Evolutionary conservation across 2,329 filamentous ascomycete genomes (phyloP).

Genomic region (Cladophialophora exuberans): DNA sequence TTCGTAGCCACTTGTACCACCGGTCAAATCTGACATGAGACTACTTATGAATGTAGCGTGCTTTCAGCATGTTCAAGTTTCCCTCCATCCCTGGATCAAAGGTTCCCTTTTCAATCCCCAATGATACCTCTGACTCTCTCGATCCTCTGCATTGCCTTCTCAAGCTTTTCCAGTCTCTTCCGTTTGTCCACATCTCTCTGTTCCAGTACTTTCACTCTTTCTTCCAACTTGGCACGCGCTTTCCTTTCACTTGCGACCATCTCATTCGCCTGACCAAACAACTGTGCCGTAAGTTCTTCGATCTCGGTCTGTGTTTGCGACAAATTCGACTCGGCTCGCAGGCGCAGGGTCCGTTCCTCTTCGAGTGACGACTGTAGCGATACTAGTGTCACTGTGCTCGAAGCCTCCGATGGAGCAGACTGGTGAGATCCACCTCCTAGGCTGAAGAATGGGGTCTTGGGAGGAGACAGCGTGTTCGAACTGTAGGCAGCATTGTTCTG

Average conservation of each 20-base stretch:
- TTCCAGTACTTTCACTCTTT: conserved; percentile 51
- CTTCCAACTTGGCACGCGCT: conserved; percentile 57
- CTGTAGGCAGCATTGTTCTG: conserved; percentile 16
- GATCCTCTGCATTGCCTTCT: conserved; percentile 58
- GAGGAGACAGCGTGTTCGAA: conserved; percentile 28
- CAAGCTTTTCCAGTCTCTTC: conserved; percentile 57
- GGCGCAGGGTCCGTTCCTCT: conserved; percentile 58
- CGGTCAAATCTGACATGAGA: too few species aligned
- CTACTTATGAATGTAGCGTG: too few species aligned
- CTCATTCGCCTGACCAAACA: conserved; percentile 68
- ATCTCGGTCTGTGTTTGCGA: conserved; percentile 60
- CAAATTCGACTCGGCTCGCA: conserved; percentile 60
- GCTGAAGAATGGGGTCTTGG: conserved; percentile 31
- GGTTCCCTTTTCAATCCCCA: conserved; percentile 33
- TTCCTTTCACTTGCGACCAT: conserved; percentile 67
- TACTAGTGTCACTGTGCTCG: conserved; percentile 41
- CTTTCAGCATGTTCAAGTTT: too few species aligned
- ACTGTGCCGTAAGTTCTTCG: conserved; percentile 62
- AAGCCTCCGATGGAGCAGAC: conserved; percentile 12
- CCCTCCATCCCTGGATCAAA: neutral
- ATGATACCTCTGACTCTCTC: conserved; percentile 62
- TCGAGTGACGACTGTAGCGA: conserved; percentile 56
- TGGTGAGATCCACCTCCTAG: conserved; percentile 29
- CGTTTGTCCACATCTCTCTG: conserved; percentile 54
- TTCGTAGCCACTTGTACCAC: too few species aligned